phyloP scores from a whole-genome alignment of 2,329 filamentous ascomycete genomes.

The Pseudocercospora eumusae region DNA sequence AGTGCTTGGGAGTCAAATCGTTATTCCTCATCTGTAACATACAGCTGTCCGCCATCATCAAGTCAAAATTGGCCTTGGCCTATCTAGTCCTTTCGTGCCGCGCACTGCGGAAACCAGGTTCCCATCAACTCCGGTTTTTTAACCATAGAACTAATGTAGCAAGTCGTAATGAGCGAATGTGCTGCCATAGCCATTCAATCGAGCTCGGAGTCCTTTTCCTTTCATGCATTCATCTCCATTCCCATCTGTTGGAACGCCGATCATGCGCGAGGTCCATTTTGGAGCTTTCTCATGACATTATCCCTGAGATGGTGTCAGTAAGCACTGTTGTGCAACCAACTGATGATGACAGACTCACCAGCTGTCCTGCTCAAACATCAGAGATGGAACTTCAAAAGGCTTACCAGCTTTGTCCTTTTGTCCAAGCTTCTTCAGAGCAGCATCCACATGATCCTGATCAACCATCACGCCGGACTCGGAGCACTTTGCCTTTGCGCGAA shows the following conservation, averaged over 20 bases:
- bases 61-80: neutral
- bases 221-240: neutral
- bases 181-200: constrained; percentile 5
- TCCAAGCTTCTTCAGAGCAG: constrained; percentile 50
- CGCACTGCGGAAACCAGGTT: neutral
- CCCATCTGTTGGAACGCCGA: neutral
- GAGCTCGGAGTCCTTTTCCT: neutral
- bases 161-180: constrained; percentile 12
- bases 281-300: constrained; percentile 23
- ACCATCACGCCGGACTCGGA: constrained; percentile 88
- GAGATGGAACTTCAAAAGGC: constrained; percentile 11
- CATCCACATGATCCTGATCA: constrained; percentile 83
- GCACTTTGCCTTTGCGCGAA: constrained; percentile 94
- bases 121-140: neutral
- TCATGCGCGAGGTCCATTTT: constrained; percentile 10
- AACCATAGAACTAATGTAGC: constrained; percentile 17
- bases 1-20: constrained; percentile 1
- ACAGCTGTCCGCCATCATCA: constrained; percentile 6
- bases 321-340: neutral
- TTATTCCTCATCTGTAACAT: constrained; percentile 7
- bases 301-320: constrained; percentile 13
- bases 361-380: constrained; percentile 26
- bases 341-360: constrained; percentile 18
- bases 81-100: constrained; percentile 5
- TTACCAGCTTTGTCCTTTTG: constrained; percentile 33